A percentile compares a stretch with the other conserved stretches of the same genome.
Evolutionary conservation across 805 yeast genomes (phyloP).

Genomic region (Suhomyces prunicola): DNA sequence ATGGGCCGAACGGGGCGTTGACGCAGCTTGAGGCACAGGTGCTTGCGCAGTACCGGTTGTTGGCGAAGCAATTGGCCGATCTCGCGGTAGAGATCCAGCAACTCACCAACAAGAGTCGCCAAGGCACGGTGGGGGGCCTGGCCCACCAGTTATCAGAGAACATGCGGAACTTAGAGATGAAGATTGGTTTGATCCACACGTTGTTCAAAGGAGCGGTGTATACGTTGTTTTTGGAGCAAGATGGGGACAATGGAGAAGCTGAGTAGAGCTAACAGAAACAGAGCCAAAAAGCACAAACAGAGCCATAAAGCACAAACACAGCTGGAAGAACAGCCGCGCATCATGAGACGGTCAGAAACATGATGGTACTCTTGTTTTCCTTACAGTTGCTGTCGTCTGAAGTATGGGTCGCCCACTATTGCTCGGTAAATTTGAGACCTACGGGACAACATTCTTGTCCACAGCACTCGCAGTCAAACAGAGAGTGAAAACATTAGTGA

Average conservation of each 20-base stretch:
- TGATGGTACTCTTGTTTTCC: no score
- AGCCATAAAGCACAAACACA: no score
- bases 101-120: slow-evolving; percentile 18
- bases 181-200: slow-evolving; percentile 62
- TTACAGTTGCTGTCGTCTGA: no score
- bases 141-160: slow-evolving; percentile 41
- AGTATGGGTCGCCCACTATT: no score
- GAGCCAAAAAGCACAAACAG: no score
- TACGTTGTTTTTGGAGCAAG: slow-evolving; percentile 55
- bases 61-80: slow-evolving; percentile 30
- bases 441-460: no score
- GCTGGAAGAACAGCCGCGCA: no score
- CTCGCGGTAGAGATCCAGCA: slow-evolving; percentile 32
- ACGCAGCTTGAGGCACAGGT: slow-evolving; percentile 32
- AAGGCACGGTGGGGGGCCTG: slow-evolving; percentile 11
- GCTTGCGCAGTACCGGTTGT: slow-evolving; percentile 35
- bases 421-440: no score
- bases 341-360: no score
- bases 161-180: slow-evolving; percentile 58
- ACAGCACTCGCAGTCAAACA: no score
- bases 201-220: slow-evolving; percentile 69
- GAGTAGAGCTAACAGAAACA: no score
- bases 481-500: no score
- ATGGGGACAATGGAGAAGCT: slow-evolving; percentile 7
- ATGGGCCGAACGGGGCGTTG: slow-evolving; percentile 10